These are phyloP conservation scores for Alternaria infectoria DNA, from an alignment of 2,329 filamentous ascomycete genomes.

Conservation along the genomic window DNA sequence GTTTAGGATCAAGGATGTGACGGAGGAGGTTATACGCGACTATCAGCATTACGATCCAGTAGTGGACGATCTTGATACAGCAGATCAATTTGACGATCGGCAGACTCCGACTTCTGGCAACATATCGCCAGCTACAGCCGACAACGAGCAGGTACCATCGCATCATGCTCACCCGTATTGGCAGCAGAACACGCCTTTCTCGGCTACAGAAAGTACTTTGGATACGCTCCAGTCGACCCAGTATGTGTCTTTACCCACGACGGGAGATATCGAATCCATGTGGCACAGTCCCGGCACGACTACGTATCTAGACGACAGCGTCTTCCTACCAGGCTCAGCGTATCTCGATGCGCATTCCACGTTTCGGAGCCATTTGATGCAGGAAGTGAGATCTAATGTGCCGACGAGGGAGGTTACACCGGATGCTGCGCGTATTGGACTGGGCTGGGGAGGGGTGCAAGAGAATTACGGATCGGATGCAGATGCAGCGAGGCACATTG, in stretches of 20 bases:
- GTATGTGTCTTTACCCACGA: neutral
- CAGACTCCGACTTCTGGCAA: neutral
- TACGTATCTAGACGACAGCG: slow-evolving; percentile 8
- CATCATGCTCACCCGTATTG: neutral
- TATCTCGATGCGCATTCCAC: slow-evolving; percentile 25
- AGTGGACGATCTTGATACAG: neutral
- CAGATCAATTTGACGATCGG: neutral
- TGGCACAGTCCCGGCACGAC: slow-evolving; percentile 7
- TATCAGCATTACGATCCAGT: slow-evolving; percentile 1
- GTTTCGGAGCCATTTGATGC: slow-evolving; percentile 22
- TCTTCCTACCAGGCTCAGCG: slow-evolving; percentile 23
- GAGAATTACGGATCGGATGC: neutral
- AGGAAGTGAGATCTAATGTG: slow-evolving; percentile 18
- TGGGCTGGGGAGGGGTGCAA: neutral
- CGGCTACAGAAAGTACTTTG: neutral
- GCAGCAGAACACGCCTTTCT: neutral
- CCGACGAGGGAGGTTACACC: slow-evolving; percentile 16
- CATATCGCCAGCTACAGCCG: neutral
- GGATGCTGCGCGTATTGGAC: neutral
- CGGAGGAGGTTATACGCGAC: slow-evolving; percentile 17
- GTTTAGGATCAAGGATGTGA: slow-evolving; percentile 17
- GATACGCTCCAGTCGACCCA: neutral
- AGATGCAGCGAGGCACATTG: neutral
- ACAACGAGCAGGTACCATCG: neutral
- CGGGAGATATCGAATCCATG: neutral